phyloP scores from a whole-genome alignment of 2,329 filamentous ascomycete species.

The Coniella vitis region DNA sequence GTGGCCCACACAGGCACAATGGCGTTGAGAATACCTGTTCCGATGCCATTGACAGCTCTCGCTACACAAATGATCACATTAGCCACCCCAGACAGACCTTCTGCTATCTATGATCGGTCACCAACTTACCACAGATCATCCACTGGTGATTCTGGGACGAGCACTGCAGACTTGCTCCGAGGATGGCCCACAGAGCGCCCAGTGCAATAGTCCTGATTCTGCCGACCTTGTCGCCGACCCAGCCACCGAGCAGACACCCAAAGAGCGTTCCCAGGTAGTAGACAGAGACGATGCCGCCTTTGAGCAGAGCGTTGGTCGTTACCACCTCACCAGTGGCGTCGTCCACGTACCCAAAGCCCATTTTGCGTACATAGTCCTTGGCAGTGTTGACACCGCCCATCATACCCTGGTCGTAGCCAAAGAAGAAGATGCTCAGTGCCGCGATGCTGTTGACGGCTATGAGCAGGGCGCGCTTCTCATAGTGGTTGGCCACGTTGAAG shows the following conservation, averaged over 20 bases:
- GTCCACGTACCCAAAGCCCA: conserved; percentile 57
- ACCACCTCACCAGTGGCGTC: conserved; percentile 40
- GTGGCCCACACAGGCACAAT: conserved; percentile 68
- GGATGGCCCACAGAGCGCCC: conserved; percentile 49
- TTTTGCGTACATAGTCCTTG: conserved; percentile 55
- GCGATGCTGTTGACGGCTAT: conserved; percentile 58
- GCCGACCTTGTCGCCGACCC: conserved; percentile 55
- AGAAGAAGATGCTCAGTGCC: conserved; percentile 62
- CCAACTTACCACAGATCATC: conserved; percentile 58
- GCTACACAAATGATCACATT: conserved; percentile 26
- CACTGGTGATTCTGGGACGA: conserved; percentile 58
- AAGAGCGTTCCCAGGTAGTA: conserved; percentile 55
- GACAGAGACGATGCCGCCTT: conserved; percentile 54
- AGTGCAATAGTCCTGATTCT: conserved; percentile 57
- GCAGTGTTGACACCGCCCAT: conserved; percentile 63
- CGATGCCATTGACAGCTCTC: conserved; percentile 56
- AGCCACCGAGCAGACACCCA: conserved; percentile 58
- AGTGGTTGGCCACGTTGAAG: conserved; percentile 38
- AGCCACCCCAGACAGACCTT: background rate
- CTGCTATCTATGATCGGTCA: background rate
- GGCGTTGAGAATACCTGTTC: conserved; percentile 63
- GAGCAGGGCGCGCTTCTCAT: conserved; percentile 50
- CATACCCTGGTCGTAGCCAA: conserved; percentile 51
- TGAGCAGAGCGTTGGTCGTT: conserved; percentile 51
- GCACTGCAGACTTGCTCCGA: conserved; percentile 58